Base-by-base conservation (phyloP, 1,284 basidiomycete species). In the Moesziomyces aphidis region DNA sequence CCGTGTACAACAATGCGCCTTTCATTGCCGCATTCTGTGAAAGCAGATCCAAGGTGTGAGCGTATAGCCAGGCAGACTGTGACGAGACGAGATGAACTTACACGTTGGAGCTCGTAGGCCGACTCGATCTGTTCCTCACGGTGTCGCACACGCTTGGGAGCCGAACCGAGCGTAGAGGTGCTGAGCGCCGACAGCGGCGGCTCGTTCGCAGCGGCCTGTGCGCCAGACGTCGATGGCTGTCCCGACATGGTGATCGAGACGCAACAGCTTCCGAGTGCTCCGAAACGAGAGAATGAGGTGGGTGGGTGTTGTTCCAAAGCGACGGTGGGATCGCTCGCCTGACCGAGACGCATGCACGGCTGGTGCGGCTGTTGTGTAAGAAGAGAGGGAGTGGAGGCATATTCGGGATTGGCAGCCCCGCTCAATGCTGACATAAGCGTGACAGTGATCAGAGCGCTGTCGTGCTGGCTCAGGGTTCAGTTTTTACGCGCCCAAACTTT, bases 81-180 rank as follows among this genome's bases (percentile, higher is more conserved):
- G 8, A 7, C 28, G 23, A 19, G 36, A 44, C 24, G 48, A 4
- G 26, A 34, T 34, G 17, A 43, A 59, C 78, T 52, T 58, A 80
- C 79, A 13, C 77, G 56, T 58, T 81, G 79, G 0, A 81, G 36
- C 55, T 77, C 77, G 60, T 81, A 81, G 2, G 79, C 79, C 5
- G 70, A 63, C 23, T 74, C 72, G 19, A 81, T 74, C 42, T 81
- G 76, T 21, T 59, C 61, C 28, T 80, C 78, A 13, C 78, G 61
- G 70, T 80, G 79, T 23, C 77, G 48, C 54, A 72, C 66, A 9
- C 79, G 56, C 36, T 73, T 76, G 5, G 73, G 65, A 10, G 69
- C 61, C 4, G 64, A 65, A 19, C 69, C 73, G 10, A 76, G 43
- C 6, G 57, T 23, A 1, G 69, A 76, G 2, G 68, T 54, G 57